phyloP scores from a whole-genome alignment of 768 basidiomycete species.

The Tephrocybe rancida region DNA sequence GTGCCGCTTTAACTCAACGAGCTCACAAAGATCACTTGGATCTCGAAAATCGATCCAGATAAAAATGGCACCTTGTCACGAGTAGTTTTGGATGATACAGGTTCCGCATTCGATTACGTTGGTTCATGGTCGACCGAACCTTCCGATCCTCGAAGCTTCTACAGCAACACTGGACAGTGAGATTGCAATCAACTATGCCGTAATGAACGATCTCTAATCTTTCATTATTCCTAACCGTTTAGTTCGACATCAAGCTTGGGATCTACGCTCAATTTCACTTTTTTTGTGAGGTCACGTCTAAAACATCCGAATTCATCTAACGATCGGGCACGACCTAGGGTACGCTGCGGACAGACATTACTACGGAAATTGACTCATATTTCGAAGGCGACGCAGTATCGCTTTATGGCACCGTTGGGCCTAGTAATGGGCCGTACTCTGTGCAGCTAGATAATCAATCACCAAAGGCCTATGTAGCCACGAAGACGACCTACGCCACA shows the following conservation, averaged over 20 bases:
- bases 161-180: conserved; percentile 7
- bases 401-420: conserved; percentile 4
- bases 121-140: background rate
- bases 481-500: background rate
- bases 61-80: conserved; percentile 1
- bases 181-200: background rate
- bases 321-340: no score
- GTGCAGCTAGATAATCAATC: background rate
- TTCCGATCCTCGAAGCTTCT: background rate
- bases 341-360: no score
- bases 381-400: conserved; percentile 4
- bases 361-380: background rate
- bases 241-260: background rate
- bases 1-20: background rate
- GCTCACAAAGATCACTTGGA: conserved; percentile 7
- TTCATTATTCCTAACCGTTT: no score
- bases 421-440: background rate
- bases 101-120: background rate
- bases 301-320: no score
- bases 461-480: background rate
- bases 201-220: background rate
- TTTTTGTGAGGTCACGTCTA: background rate
- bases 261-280: background rate
- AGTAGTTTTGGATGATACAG: background rate
- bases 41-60: background rate